These are phyloP conservation scores for Kazachstania kunashirensis DNA, from an alignment of 805 yeast genomes.

Conservation along the genomic window DNA sequence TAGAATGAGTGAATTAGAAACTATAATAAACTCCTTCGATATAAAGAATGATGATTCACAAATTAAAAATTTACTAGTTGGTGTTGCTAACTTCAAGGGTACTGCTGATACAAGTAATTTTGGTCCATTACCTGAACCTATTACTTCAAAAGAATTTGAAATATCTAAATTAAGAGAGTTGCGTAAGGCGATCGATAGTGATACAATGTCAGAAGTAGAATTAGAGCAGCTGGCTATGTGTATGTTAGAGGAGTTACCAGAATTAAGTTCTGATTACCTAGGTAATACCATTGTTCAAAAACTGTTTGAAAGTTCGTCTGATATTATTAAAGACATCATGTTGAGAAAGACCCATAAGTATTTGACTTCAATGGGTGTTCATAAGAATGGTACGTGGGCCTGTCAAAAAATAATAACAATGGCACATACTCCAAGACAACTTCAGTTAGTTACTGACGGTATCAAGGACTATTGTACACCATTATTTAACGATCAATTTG, in stretches of 20 bases:
- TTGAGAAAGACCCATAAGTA: conserved; percentile 67
- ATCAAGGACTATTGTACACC: conserved; percentile 76
- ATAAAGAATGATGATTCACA: conserved; percentile 18
- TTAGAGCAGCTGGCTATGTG: conserved; percentile 74
- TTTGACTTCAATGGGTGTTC: conserved; percentile 85
- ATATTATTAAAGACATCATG: conserved; percentile 69
- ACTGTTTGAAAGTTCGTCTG: conserved; percentile 62
- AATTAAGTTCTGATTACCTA: conserved; percentile 80
- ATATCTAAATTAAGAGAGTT: conserved; percentile 83
- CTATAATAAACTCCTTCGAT: conserved; percentile 19
- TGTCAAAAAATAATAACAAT: conserved; percentile 88
- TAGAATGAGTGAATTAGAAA: conserved; percentile 11
- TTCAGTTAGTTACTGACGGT: conserved; percentile 54
- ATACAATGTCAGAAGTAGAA: conserved; percentile 45
- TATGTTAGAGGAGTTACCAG: conserved; percentile 83
- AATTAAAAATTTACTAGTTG: conserved; percentile 37
- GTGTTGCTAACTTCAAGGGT: conserved; percentile 37
- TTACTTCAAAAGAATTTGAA: conserved; percentile 61
- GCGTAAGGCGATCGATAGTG: conserved; percentile 60
- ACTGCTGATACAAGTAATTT: conserved; percentile 40
- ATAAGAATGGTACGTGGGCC: conserved; percentile 99
- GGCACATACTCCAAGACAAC: conserved; percentile 53
- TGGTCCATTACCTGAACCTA: conserved; percentile 72
- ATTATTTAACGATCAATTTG: conserved; percentile 88
- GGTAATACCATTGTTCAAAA: conserved; percentile 96